These are phyloP conservation scores for Sphagnum contortum DNA, from an alignment of 225 moss, liverwort and hornwort genomes.

Conservation along the genomic window DNA sequence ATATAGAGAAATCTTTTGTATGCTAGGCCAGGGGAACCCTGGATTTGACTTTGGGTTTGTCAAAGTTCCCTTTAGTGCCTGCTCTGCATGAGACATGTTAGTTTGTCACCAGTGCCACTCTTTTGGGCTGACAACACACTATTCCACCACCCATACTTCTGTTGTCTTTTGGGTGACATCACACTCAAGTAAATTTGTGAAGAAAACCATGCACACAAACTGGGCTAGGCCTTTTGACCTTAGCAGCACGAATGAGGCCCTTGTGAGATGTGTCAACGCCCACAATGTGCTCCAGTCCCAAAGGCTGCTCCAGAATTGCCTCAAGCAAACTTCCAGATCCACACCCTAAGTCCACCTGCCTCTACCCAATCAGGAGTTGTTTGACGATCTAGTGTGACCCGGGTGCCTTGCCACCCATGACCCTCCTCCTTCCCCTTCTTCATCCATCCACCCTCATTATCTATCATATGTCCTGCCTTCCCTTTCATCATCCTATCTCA, in stretches of 20 bases:
- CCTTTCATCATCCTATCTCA: no score
- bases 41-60: slow-evolving; percentile 42
- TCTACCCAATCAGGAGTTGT: background rate
- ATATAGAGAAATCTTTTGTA: slow-evolving; percentile 53
- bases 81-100: slow-evolving; percentile 7
- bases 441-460: no score
- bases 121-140: no score
- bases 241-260: slow-evolving; percentile 84
- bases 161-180: no score
- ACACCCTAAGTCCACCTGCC: slow-evolving; percentile 93
- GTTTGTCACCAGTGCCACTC: no score
- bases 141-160: no score
- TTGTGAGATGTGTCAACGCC: slow-evolving; percentile 88
- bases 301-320: slow-evolving; percentile 56
- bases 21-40: slow-evolving; percentile 18
- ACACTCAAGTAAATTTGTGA: no score
- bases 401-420: no score
- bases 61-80: slow-evolving; percentile 45
- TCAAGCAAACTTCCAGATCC: slow-evolving; percentile 96
- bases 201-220: no score
- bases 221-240: slow-evolving; percentile 28
- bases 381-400: background rate
- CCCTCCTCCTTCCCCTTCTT: no score
- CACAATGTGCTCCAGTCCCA: slow-evolving; percentile 57
- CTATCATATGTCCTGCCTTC: no score